Evolutionary conservation across 108 stramenopile species (phyloP).

Genomic region (Cyclotella sp.): DNA sequence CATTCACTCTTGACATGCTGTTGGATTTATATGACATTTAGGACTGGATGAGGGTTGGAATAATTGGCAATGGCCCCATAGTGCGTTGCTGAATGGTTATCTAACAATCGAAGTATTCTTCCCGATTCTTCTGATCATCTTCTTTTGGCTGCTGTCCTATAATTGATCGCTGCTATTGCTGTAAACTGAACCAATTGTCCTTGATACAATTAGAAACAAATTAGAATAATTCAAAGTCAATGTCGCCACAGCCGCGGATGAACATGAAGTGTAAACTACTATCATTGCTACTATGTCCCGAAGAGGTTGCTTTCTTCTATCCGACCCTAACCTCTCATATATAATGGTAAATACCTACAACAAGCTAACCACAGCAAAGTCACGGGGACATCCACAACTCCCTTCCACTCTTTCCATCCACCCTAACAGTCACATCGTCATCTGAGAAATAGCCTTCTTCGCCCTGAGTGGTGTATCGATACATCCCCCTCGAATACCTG

Average conservation of each 20-base stretch:
- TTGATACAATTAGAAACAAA: no score
- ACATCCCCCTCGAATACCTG: background rate
- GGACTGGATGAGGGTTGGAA: background rate
- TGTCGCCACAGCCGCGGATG: no score
- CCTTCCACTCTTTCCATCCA: background rate
- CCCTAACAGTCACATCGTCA: background rate
- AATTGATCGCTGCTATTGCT: background rate
- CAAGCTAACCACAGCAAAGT: no score
- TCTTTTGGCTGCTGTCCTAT: conserved; percentile 22
- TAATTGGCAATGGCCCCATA: no score
- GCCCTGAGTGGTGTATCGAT: conserved; percentile 3
- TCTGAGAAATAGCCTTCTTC: conserved; percentile 1
- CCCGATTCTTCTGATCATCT: conserved; percentile 9
- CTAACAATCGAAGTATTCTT: conserved; percentile 13
- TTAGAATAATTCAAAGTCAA: no score
- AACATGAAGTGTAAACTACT: no score
- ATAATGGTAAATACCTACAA: no score
- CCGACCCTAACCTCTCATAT: no score
- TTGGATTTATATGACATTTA: background rate
- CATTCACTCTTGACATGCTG: background rate
- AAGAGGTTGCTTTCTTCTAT: no score
- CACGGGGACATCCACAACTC: background rate
- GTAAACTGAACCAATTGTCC: no score
- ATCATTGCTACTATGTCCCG: no score
- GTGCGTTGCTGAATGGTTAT: background rate